These are phyloP conservation scores for Strigomonas galati DNA, from an alignment of 208 protist genomes.

Conservation along the genomic window DNA sequence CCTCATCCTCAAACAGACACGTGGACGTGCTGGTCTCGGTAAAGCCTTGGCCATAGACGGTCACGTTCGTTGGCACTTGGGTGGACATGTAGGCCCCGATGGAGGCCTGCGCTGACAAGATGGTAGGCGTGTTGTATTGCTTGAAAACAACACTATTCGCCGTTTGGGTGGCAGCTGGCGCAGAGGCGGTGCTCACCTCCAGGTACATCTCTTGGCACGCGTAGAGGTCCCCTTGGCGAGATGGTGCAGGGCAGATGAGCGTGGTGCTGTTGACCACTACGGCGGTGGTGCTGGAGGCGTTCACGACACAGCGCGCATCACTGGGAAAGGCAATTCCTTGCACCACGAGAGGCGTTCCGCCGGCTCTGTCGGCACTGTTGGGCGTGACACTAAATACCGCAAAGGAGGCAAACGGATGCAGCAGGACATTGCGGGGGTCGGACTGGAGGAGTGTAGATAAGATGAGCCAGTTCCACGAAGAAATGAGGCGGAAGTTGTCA, in stretches of 20 bases:
- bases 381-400: conserved; percentile 20
- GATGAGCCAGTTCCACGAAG: conserved; percentile 18
- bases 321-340: conserved; percentile 21
- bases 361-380: conserved; percentile 14
- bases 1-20: conserved; percentile 22
- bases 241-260: conserved; percentile 13
- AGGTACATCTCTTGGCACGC: conserved; percentile 2
- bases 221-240: background rate
- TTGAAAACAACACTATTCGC: conserved; percentile 6
- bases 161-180: background rate
- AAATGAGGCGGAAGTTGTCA: background rate
- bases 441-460: conserved; percentile 9
- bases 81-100: conserved; percentile 17
- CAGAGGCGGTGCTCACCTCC: conserved; percentile 4
- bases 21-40: conserved; percentile 1
- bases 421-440: background rate
- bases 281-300: background rate
- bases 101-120: conserved; percentile 3
- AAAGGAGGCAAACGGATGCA: conserved; percentile 22
- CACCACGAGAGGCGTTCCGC: conserved; percentile 22
- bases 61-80: background rate
- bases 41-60: conserved; percentile 20
- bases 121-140: conserved; percentile 8
- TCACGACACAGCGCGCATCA: conserved; percentile 13
- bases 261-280: conserved; percentile 12